A percentile compares a stretch with the other conserved stretches of the same genome.
Conservation (phyloP, 305 asterid species). For the Lippia alba region DNA sequence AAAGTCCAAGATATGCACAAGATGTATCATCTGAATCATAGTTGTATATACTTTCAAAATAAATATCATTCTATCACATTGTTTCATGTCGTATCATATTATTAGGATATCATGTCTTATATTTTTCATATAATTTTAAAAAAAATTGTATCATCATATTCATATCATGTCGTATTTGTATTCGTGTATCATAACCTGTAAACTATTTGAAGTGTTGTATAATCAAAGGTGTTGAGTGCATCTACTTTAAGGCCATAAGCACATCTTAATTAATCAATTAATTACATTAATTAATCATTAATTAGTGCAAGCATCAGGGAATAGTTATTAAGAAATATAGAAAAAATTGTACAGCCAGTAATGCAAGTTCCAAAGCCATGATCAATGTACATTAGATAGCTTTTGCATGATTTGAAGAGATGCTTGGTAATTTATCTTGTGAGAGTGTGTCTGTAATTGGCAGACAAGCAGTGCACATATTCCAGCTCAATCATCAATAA, state of each 20-base stretch:
- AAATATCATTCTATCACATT: too few relatives aligned
- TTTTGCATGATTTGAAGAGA: slow-evolving; percentile 25
- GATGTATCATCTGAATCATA: background rate
- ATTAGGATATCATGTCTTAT: too few relatives aligned
- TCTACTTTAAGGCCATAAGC: too few relatives aligned
- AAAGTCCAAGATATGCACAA: slow-evolving; percentile 7
- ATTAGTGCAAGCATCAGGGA: slow-evolving; percentile 4
- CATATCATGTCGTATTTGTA: too few relatives aligned
- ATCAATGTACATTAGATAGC: background rate
- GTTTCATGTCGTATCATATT: too few relatives aligned
- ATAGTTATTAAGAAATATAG: background rate
- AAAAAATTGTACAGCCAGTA: background rate
- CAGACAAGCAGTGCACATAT: slow-evolving; percentile 24
- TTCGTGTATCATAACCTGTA: too few relatives aligned
- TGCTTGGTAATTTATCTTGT: slow-evolving; percentile 13
- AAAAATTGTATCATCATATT: too few relatives aligned
- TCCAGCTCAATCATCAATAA: slow-evolving; percentile 19
- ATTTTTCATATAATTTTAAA: too few relatives aligned
- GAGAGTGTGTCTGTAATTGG: slow-evolving; percentile 19
- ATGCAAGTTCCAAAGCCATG: slow-evolving; percentile 35
- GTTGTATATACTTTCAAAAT: background rate
- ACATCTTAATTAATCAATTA: too few relatives aligned
- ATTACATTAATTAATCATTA: too few relatives aligned
- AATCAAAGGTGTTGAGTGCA: too few relatives aligned
- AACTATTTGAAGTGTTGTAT: too few relatives aligned